Evolutionary conservation across 1,284 basidiomycete genomes (phyloP).

Genomic region (Melampsora americana): DNA sequence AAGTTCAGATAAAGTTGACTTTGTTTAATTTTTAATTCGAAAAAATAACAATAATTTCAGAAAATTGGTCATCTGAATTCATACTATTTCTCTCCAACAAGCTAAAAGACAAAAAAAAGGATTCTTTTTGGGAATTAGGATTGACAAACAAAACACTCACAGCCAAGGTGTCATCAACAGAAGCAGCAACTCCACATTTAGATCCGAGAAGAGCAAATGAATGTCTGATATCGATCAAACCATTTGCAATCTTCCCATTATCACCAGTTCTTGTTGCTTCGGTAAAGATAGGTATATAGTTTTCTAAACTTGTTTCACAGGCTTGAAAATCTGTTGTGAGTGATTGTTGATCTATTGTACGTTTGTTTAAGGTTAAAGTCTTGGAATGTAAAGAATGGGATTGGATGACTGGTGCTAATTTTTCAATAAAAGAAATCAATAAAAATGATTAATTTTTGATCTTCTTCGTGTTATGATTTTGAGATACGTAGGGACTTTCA

Average conservation of each 20-base stretch:
- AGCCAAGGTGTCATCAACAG: background rate
- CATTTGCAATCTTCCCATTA: background rate
- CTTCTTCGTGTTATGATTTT: no score
- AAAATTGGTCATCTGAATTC: no score
- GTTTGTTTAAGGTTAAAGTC: no score
- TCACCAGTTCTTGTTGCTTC: background rate
- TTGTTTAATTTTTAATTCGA: background rate
- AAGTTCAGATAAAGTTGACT: background rate
- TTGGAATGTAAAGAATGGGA: no score
- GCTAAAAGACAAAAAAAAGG: background rate
- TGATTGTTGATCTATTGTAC: background rate
- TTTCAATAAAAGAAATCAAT: no score
- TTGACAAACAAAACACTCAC: background rate
- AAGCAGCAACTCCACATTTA: constrained; percentile 1
- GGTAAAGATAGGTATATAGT: background rate
- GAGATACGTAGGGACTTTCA: no score
- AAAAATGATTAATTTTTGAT: no score
- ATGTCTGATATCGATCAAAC: background rate
- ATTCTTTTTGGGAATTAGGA: background rate
- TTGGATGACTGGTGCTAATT: no score
- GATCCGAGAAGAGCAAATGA: background rate
- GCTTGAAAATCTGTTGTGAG: background rate
- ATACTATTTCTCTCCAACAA: no score
- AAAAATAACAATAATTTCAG: no score
- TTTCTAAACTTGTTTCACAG: background rate